phyloP scores from a whole-genome alignment of 2,329 filamentous ascomycete genomes.

The Trichoderma harzianum region DNA sequence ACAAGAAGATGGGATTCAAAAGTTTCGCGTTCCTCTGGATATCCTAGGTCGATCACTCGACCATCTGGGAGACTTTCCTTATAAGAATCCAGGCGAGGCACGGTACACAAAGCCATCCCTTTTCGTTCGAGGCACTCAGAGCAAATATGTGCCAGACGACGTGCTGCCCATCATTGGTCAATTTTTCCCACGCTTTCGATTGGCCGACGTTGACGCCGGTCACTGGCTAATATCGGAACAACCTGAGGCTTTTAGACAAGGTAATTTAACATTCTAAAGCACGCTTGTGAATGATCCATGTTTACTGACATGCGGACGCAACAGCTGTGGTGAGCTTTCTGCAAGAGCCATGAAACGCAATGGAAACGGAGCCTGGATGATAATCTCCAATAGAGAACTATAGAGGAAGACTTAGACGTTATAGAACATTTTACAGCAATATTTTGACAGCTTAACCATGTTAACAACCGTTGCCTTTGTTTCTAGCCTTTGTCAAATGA shows the following conservation, averaged over 20 bases:
- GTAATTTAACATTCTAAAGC: conserved; percentile 39
- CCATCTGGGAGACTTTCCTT: conserved; percentile 86
- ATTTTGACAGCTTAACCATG: not conserved
- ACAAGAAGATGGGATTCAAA: conserved; percentile 49
- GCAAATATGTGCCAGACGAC: conserved; percentile 78
- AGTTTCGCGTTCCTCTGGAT: conserved; percentile 76
- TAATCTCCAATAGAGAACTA: not conserved
- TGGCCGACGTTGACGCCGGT: conserved; percentile 72
- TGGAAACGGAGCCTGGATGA: not conserved
- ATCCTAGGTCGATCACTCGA: conserved; percentile 65
- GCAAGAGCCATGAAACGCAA: not conserved
- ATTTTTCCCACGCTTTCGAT: conserved; percentile 75
- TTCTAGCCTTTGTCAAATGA: not conserved
- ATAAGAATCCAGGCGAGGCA: conserved; percentile 63
- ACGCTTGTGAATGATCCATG: not conserved
- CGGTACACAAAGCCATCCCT: conserved; percentile 75
- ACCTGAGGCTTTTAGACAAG: conserved; percentile 71
- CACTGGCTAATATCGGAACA: conserved; percentile 92
- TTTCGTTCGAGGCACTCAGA: conserved; percentile 74
- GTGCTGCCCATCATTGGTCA: conserved; percentile 72
- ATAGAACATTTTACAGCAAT: not conserved
- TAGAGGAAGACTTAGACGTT: not conserved
- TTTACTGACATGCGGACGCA: not conserved
- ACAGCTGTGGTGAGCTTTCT: conserved; percentile 6
- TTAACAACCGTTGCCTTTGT: not conserved